Percentiles rank a stretch among this genome's conserved stretches.
phyloP scores from a whole-genome alignment of 441 rosid genomes.

The Populus hybrid region DNA sequence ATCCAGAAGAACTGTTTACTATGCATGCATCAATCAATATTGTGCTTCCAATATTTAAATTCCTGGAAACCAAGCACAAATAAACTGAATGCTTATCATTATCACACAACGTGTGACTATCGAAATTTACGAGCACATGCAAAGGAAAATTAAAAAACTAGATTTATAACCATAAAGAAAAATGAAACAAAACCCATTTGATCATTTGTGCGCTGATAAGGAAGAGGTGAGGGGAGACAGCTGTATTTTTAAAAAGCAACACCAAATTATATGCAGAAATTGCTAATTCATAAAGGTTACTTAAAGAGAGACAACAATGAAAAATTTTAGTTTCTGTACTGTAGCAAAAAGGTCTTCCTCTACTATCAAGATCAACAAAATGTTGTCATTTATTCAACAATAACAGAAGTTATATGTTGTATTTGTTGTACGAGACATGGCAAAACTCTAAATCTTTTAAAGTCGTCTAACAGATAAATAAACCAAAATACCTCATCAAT shows the following conservation, averaged over 20 bases:
- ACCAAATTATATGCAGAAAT: not conserved
- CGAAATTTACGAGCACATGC: not conserved
- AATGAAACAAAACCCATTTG: not conserved
- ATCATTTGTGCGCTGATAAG: not conserved
- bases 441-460: not conserved
- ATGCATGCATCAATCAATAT: not conserved
- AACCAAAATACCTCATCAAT: conserved; percentile 71
- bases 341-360: not conserved
- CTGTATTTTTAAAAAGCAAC: not conserved
- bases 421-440: not conserved
- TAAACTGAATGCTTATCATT: not conserved
- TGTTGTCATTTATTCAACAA: not conserved
- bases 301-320: not conserved
- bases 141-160: not conserved
- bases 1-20: not conserved
- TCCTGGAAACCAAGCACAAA: not conserved
- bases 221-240: not conserved
- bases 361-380: not conserved
- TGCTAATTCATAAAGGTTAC: not conserved
- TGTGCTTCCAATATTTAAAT: not conserved
- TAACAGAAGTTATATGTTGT: not conserved
- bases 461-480: not conserved
- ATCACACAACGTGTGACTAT: not conserved
- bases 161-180: not conserved
- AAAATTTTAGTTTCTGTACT: not conserved